Conservation (phyloP, 2,329 filamentous ascomycete genomes). For the Akanthomyces muscarius region DNA sequence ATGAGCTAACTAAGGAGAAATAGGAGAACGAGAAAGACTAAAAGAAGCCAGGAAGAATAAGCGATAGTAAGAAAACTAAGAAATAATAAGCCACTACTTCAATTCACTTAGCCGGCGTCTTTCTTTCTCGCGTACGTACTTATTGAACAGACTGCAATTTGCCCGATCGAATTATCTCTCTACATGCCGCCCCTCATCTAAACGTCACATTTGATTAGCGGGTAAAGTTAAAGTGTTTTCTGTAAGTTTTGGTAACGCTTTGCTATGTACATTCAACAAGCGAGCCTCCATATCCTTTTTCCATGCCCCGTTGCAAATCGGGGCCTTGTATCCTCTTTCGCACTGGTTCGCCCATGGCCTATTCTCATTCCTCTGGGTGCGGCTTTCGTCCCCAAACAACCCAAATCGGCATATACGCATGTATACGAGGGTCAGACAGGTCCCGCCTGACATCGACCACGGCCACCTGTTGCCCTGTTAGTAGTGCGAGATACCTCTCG, state of each 20-base stretch:
- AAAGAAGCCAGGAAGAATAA: too few relatives aligned
- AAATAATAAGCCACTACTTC: too few relatives aligned
- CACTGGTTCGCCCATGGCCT: background rate
- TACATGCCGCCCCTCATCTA: too few relatives aligned
- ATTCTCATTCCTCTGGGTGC: conserved; percentile 29
- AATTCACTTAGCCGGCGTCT: too few relatives aligned
- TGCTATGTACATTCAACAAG: background rate
- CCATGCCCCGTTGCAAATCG: background rate
- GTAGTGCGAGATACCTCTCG: background rate
- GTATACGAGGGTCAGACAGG: conserved; percentile 42
- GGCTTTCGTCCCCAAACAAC: conserved; percentile 52
- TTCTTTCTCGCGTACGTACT: too few relatives aligned
- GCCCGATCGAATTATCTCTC: too few relatives aligned
- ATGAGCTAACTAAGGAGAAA: too few relatives aligned
- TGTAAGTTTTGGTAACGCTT: background rate
- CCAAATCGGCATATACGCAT: conserved; percentile 47
- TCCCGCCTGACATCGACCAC: conserved; percentile 47
- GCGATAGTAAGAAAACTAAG: too few relatives aligned
- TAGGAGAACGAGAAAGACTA: too few relatives aligned
- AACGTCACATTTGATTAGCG: too few relatives aligned
- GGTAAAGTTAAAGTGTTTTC: too few relatives aligned
- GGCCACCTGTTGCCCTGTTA: conserved; percentile 34
- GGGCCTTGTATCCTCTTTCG: background rate
- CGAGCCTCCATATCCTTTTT: background rate
- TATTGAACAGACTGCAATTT: too few relatives aligned